These are phyloP conservation scores for Lasiosphaeria ovina DNA, from an alignment of 495 filamentous ascomycete species.

Conservation along the genomic window DNA sequence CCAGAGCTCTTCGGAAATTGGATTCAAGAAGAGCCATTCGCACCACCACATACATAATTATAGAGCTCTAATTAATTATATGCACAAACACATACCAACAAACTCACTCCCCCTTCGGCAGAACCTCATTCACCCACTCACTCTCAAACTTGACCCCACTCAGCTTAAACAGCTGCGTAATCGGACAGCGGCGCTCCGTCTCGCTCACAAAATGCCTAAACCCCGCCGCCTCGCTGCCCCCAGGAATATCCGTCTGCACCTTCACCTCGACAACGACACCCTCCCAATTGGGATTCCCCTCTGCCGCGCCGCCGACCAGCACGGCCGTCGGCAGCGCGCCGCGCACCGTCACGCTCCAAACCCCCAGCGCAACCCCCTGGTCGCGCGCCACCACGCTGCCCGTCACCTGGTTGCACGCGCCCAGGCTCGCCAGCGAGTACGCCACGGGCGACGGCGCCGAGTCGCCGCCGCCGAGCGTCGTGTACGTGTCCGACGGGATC, in stretches of 20 bases:
- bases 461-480: constrained; percentile 25
- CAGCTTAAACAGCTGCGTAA: constrained; percentile 26
- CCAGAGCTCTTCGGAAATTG: too few species aligned
- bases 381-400: constrained; percentile 23
- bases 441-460: constrained; percentile 26
- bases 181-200: constrained; percentile 28
- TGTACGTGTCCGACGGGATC: constrained; percentile 25
- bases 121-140: constrained; percentile 27
- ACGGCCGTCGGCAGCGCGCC: constrained; percentile 23
- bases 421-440: constrained; percentile 27
- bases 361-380: constrained; percentile 22
- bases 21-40: too few species aligned
- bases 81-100: too few species aligned
- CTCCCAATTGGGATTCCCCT: constrained; percentile 30
- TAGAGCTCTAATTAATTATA: too few species aligned
- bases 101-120: not conserved
- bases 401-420: constrained; percentile 31
- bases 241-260: constrained; percentile 27
- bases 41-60: too few species aligned
- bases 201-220: constrained; percentile 20
- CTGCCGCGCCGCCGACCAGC: constrained; percentile 18
- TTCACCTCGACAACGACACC: constrained; percentile 13
- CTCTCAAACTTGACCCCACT: constrained; percentile 25
- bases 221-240: constrained; percentile 4
- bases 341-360: constrained; percentile 23